These are phyloP conservation scores for Boletus rubropictus DNA, from an alignment of 768 basidiomycete genomes.

Conservation along the genomic window DNA sequence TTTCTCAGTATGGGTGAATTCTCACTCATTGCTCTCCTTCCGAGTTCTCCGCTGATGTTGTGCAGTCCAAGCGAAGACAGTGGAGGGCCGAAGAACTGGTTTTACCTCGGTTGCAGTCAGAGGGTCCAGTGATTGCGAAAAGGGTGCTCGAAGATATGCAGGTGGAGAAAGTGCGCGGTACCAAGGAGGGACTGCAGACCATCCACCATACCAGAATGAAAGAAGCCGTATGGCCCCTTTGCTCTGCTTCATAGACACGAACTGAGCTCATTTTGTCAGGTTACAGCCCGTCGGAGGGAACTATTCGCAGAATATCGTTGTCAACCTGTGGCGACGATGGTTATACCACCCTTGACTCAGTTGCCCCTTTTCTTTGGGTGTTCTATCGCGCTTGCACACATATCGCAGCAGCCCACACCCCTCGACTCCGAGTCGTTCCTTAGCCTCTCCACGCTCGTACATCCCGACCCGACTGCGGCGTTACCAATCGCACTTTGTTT, in stretches of 20 bases:
- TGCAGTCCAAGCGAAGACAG: slow-evolving; percentile 56
- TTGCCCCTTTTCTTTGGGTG: slow-evolving; percentile 68
- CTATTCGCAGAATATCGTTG: slow-evolving; percentile 58
- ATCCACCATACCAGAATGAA: slow-evolving; percentile 45
- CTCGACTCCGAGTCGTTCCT: slow-evolving; percentile 76
- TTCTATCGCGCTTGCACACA: slow-evolving; percentile 50
- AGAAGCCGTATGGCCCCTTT: slow-evolving; percentile 37
- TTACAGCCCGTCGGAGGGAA: slow-evolving; percentile 50
- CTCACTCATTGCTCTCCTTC: not conserved
- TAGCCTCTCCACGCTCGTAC: slow-evolving; percentile 62
- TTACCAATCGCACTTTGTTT: slow-evolving; percentile 69
- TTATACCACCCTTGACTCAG: slow-evolving; percentile 59
- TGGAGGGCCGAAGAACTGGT: slow-evolving; percentile 57
- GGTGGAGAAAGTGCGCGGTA: slow-evolving; percentile 46
- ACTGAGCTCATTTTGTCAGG: slow-evolving; percentile 30
- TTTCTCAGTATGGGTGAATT: slow-evolving; percentile 65
- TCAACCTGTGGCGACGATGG: slow-evolving; percentile 50
- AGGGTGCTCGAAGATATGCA: slow-evolving; percentile 46
- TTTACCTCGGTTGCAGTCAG: slow-evolving; percentile 48
- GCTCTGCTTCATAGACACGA: not conserved
- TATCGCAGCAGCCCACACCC: slow-evolving; percentile 54
- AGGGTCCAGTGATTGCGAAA: slow-evolving; percentile 38
- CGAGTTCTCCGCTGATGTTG: slow-evolving; percentile 13
- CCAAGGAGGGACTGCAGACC: slow-evolving; percentile 45
- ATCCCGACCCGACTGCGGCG: slow-evolving; percentile 64